Evolutionary conservation across 257 asterid species (phyloP), one percentile per base, ranked within the genome.

Genomic region (Solanum piurae): DNA sequence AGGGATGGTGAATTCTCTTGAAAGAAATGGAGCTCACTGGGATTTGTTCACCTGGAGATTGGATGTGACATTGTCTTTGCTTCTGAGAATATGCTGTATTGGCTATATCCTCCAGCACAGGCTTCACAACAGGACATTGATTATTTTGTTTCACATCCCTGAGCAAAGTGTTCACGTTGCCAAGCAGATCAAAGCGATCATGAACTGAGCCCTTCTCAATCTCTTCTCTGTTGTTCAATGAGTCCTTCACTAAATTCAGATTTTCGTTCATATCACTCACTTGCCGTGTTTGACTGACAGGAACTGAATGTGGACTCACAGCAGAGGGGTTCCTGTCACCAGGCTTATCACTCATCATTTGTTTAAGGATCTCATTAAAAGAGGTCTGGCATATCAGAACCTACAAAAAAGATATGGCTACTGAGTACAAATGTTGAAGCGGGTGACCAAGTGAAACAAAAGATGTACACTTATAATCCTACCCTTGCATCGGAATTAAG

Each of bases 401-500:
- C 99, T 97, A 92, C 92, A 94, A 91, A 64, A 87, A 86, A 60
- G 34, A 89, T 84, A 75, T 71, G 64, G 88, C 49, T 74, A 68
- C 68, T 86, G 55, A 91, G 68, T 79, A 83, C 33, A 29, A 83
- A 55, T 58, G 62, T 72, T 16, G 76, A 84, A 40, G 31, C 75
- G 55, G 88, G 66, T 83, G 64, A 87, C 76, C 37, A 76, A 58
- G 82, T 80, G 40, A 29, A 46, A 84, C 52, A 93, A 74, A 31
- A 60, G 38, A 69, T 11, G 52, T 40, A 27, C 36, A 73, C 38
- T 49, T 75, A 87, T 88, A 76, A 87, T 80, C 96, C 92, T 93
- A 97, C 99, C 97, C 98, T 95, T 87, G 98, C 96, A 91, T 97
- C 99, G 62, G 98, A 94, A 89, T 93, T 93, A 74, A 93, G 94